Evolutionary conservation across 345 rosid genomes (phyloP).

Genomic region (Citrus medica): DNA sequence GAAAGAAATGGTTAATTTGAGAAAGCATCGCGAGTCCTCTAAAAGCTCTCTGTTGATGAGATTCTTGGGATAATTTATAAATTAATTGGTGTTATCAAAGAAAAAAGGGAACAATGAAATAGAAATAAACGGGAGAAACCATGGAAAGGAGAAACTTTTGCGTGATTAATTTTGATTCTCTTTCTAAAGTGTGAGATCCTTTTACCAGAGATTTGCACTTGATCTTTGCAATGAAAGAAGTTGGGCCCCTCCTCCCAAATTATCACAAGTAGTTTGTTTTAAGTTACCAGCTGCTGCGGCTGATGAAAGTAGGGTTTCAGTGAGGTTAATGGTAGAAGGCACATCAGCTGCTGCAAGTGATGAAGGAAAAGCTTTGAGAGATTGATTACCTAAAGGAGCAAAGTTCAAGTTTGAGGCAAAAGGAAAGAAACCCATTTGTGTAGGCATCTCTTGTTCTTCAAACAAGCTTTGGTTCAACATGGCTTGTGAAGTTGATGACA

Average conservation of each 20-base stretch:
- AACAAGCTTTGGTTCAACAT: conserved; percentile 50
- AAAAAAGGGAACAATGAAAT: neutral
- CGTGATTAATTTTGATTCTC: conserved; percentile 6
- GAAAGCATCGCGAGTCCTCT: neutral
- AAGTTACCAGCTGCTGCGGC: conserved; percentile 6
- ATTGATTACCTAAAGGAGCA: conserved; percentile 36
- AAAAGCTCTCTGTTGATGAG: neutral
- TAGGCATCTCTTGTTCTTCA: conserved; percentile 47
- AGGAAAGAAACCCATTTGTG: conserved; percentile 61
- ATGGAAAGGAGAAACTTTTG: neutral
- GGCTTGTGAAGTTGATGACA: conserved; percentile 55
- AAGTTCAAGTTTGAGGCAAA: conserved; percentile 39
- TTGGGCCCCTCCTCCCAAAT: conserved; percentile 33
- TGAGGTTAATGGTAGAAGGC: conserved; percentile 31
- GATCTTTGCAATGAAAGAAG: conserved; percentile 63
- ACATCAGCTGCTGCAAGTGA: conserved; percentile 15
- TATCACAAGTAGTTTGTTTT: conserved; percentile 26
- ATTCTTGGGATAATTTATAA: neutral
- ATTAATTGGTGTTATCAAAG: neutral
- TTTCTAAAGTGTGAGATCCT: neutral
- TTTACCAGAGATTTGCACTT: conserved; percentile 64
- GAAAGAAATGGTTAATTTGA: neutral
- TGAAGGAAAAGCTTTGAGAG: conserved; percentile 30
- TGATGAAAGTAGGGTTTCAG: conserved; percentile 59
- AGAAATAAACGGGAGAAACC: neutral